Conservation (phyloP, 2,329 filamentous ascomycete genomes). For the Penicillium sp. region DNA sequence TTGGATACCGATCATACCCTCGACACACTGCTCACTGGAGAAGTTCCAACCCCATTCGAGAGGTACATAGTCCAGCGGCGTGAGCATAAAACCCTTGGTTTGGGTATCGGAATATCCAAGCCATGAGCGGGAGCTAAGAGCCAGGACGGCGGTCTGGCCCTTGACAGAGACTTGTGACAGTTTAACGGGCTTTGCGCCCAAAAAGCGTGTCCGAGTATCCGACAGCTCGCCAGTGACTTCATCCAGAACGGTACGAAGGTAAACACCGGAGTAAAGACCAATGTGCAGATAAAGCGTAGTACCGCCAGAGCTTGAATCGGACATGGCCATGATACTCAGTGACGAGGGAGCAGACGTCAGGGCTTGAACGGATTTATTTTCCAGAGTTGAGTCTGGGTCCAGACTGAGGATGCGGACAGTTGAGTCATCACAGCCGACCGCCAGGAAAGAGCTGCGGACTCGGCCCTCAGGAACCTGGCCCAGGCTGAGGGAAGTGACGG, state of each 20-base stretch:
- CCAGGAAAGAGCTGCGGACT: constrained; percentile 84
- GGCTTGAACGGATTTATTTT: constrained; percentile 92
- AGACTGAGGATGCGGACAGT: constrained; percentile 91
- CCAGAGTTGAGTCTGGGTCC: constrained; percentile 83
- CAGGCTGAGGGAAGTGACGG: constrained; percentile 90
- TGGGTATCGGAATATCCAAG: constrained; percentile 88
- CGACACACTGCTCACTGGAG: constrained; percentile 87
- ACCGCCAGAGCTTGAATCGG: constrained; percentile 85
- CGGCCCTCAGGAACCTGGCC: constrained; percentile 90
- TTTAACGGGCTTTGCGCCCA: constrained; percentile 85
- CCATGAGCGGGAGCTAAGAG: constrained; percentile 92
- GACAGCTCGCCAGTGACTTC: constrained; percentile 94
- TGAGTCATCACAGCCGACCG: constrained; percentile 94
- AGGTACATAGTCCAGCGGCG: constrained; percentile 81
- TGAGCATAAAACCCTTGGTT: constrained; percentile 85
- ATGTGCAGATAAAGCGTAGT: constrained; percentile 93
- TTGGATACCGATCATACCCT: constrained; percentile 92
- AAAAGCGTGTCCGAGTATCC: constrained; percentile 89
- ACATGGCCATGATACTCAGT: constrained; percentile 90
- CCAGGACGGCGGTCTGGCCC: constrained; percentile 79
- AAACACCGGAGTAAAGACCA: constrained; percentile 90
- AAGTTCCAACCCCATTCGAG: constrained; percentile 97
- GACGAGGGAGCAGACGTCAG: constrained; percentile 86
- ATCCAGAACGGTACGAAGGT: constrained; percentile 89
- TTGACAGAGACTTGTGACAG: constrained; percentile 89